Conservation (phyloP, 345 rosid genomes). For the Linum lewisii region DNA sequence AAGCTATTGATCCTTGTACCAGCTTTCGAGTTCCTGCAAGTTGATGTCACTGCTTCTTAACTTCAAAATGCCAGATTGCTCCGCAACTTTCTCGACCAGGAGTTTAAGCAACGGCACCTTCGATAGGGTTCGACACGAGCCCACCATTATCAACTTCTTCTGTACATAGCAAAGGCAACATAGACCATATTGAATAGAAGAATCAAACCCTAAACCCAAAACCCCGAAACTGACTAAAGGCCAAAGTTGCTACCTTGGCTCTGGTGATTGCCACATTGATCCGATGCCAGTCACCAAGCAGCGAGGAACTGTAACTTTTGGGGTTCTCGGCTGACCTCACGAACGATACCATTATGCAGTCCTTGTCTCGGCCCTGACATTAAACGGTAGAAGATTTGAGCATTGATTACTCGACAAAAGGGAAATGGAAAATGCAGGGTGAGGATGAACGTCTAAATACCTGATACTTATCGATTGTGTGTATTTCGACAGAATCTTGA, state of each 20-base stretch:
- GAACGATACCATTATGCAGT: slow-evolving; percentile 79
- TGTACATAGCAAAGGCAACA: slow-evolving; percentile 21
- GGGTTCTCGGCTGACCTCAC: slow-evolving; percentile 69
- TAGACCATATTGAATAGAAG: too few relatives aligned
- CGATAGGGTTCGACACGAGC: slow-evolving; percentile 69
- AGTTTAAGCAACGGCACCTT: slow-evolving; percentile 74
- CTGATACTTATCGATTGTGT: slow-evolving; percentile 97
- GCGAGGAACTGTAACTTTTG: slow-evolving; percentile 43
- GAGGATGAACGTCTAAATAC: slow-evolving; percentile 21
- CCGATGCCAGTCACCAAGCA: slow-evolving; percentile 96
- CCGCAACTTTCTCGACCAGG: slow-evolving; percentile 57
- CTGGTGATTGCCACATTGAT: slow-evolving; percentile 89
- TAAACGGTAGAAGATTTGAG: background rate
- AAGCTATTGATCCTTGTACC: background rate
- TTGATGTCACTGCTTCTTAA: slow-evolving; percentile 31
- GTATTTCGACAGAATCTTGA: slow-evolving; percentile 58
- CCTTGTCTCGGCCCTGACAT: slow-evolving; percentile 85
- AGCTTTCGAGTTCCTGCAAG: slow-evolving; percentile 2
- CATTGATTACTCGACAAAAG: too few relatives aligned
- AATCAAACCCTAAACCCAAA: background rate
- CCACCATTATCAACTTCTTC: slow-evolving; percentile 94
- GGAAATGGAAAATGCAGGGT: background rate
- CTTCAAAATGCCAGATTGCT: slow-evolving; percentile 55
- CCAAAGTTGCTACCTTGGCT: slow-evolving; percentile 52
- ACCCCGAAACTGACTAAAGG: too few relatives aligned